These are phyloP conservation scores for Crithidia expoeki DNA, from an alignment of 208 protist species.

Conservation along the genomic window DNA sequence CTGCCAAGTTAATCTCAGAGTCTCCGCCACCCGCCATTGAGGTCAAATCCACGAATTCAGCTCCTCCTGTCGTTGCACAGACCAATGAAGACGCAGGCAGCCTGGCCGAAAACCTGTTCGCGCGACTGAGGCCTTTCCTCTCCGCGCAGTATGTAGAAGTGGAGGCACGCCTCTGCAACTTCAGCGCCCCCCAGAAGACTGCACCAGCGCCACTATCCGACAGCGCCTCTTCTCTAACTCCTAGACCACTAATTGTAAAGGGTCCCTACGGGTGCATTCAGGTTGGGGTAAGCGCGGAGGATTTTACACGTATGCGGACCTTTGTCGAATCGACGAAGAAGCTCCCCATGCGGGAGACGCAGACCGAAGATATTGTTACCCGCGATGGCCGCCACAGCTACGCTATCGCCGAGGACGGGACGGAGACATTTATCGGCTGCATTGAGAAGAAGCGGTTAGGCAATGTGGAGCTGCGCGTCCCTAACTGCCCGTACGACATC, in stretches of 20 bases:
- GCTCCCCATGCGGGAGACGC: constrained; percentile 11
- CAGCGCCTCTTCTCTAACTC: neutral
- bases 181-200: constrained; percentile 17
- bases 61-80: neutral
- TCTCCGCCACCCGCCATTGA: neutral
- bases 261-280: constrained; percentile 17
- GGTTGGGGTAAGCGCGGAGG: constrained; percentile 39
- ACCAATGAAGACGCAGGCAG: neutral
- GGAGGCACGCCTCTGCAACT: constrained; percentile 66
- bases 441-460: constrained; percentile 63
- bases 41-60: neutral
- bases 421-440: constrained; percentile 27
- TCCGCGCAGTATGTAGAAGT: constrained; percentile 54
- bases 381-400: constrained; percentile 59
- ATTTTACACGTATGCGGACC: constrained; percentile 47
- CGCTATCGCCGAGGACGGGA: constrained; percentile 31
- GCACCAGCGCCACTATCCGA: neutral
- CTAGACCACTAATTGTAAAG: constrained; percentile 4
- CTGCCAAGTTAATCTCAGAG: neutral
- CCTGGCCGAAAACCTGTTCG: constrained; percentile 34
- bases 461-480: constrained; percentile 66
- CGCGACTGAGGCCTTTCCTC: constrained; percentile 30
- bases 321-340: constrained; percentile 23
- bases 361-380: constrained; percentile 61
- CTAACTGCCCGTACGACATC: constrained; percentile 63